A percentile compares a stretch with the other conserved stretches of the same genome.
Conservation (phyloP, 805 yeast genomes). For the Blastobotrys parvus region DNA sequence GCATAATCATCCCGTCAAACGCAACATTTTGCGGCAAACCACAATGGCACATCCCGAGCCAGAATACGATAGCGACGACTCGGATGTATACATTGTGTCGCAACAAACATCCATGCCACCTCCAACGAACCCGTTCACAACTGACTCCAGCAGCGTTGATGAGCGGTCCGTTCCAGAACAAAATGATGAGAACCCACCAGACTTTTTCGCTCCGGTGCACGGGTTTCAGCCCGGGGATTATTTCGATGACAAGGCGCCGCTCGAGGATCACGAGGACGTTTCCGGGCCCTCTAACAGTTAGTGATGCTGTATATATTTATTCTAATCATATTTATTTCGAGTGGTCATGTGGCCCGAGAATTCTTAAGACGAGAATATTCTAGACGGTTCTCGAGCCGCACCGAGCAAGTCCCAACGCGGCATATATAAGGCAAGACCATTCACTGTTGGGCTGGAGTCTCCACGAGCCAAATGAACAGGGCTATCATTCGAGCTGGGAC, state of each 20-base stretch:
- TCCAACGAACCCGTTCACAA: no score
- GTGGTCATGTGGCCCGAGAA: background rate
- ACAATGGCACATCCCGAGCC: no score
- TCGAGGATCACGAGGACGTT: no score
- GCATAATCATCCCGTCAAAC: background rate
- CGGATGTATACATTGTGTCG: no score
- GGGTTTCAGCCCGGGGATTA: conserved; percentile 1
- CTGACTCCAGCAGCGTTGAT: no score
- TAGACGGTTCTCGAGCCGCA: background rate
- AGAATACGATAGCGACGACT: no score
- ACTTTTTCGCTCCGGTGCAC: background rate
- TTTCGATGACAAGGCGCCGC: conserved; percentile 6
- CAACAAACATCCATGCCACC: no score
- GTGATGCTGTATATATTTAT: background rate
- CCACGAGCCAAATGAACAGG: no score
- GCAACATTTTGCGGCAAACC: background rate
- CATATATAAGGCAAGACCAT: background rate
- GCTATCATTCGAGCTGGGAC: background rate
- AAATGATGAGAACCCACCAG: background rate
- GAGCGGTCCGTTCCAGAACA: no score
- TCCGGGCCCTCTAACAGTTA: background rate
- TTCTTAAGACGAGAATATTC: background rate
- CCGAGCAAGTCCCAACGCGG: background rate
- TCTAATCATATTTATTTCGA: no score
- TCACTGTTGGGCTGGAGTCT: no score